These are phyloP conservation scores for Thinopyrum elongatum DNA, from an alignment of 176 grass and related monocot genomes.

Conservation along the genomic window DNA sequence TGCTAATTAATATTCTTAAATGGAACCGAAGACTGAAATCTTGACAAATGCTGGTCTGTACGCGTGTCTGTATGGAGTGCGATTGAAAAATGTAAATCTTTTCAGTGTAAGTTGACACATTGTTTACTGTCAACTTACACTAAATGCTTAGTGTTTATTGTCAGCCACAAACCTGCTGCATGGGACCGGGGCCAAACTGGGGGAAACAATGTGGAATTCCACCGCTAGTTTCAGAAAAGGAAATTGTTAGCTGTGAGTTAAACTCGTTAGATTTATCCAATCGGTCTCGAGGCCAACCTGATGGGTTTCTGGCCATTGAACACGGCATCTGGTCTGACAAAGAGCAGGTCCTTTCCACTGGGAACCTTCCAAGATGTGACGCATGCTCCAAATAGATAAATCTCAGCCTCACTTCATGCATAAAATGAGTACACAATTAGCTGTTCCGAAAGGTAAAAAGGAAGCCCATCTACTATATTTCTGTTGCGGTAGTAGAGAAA, in stretches of 20 bases:
- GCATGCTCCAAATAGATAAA: constrained; percentile 89
- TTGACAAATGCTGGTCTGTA: background rate
- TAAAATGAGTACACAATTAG: constrained; percentile 26
- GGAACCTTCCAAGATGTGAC: constrained; percentile 87
- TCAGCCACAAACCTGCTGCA: constrained; percentile 67
- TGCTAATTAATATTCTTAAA: background rate
- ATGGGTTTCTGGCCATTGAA: constrained; percentile 95
- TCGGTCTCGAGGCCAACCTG: constrained; percentile 46
- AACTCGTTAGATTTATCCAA: constrained; percentile 23
- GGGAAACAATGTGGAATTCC: constrained; percentile 99
- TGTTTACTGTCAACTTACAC: no score
- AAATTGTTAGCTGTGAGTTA: constrained; percentile 20
- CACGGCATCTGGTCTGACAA: constrained; percentile 93
- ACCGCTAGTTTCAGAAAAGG: constrained; percentile 64
- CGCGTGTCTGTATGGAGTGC: background rate
- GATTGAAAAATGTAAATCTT: background rate
- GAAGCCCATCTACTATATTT: background rate
- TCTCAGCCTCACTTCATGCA: constrained; percentile 77
- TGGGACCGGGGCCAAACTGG: constrained; percentile 87
- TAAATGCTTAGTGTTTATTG: no score
- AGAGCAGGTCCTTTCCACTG: constrained; percentile 79
- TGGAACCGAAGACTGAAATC: background rate
- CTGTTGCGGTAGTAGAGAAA: background rate
- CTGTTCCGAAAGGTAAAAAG: background rate
- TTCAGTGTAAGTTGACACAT: no score